Evolutionary conservation across 768 basidiomycete species (phyloP), one percentile per base, ranked within the genome.

Genomic region (Psilocybe azurescens): DNA sequence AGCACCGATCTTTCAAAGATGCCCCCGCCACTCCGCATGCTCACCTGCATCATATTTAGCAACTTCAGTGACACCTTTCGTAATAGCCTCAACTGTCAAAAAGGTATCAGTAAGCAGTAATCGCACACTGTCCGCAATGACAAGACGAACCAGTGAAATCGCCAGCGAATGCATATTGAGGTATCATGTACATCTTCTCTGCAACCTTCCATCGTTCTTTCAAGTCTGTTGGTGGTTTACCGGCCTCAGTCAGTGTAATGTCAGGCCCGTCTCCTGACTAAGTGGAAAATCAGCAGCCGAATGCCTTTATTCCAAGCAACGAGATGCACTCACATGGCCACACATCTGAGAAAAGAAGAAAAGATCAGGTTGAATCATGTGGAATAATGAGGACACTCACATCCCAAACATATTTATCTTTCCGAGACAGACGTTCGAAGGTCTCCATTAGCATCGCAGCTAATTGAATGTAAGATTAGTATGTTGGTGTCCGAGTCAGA

Each of bases 321-420:
- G 18, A 11, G 24, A 52, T 5, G 8, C 36, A 44, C 85, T 74
- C 74, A 88, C 87, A 74, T 89, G 88, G 7, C 83, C 88, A 65
- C 81, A 85, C 66, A 89, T 87, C 87, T 89, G 64, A 5, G 54
- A 53, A 32, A 53, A 32, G 24, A 20, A 44, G 47, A 16, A 1
- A 39, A 11, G 60, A 60, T 50, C n/a, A 28, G 52, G 24, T 41
- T 13, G 36, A 47, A 33, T 56, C n/a, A 29, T 8, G 20, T 7
- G 36, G 8, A 16, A 10, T n/a, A 48, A 38, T 16, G 33, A 47
- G 33, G 4, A 51, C 18, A 80, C 87, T 74, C 65, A 89, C 88
- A 81, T 90, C 89, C 89, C 89, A 90, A n/a, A 84, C 83, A 69
- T 88, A 90, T 71, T 90, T 90, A 63, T 89, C 87, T 70, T 88